Base-by-base conservation (phyloP, 1,284 basidiomycete species). In the Irpex sp. region DNA sequence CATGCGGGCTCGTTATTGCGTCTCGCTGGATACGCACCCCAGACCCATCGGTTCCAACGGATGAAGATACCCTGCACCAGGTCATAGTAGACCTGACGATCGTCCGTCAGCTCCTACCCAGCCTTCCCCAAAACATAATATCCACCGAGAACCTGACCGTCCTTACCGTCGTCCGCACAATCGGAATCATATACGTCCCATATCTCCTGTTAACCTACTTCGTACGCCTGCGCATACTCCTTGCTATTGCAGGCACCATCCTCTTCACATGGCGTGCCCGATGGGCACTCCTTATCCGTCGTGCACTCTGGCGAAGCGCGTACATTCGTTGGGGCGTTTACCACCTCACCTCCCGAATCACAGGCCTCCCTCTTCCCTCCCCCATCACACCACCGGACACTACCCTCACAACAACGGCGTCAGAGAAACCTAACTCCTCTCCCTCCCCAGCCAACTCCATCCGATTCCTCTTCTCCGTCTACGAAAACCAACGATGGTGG, bases 401-500 rank as follows among this genome's bases (percentile, higher is more conserved):
- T 3, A 69, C 77, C 0, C 66, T 76, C 11, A 66, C 61, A 11
- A 39, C 21, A 3, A 50, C 51, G 1, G 21, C 51, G 1, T 13
- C 53, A 1, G 36, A 37, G 13, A n/a, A 43, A 9, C 4, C 63
- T 15, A n/a, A 8, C 13, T 7, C 49, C 17, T 63, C 74, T 9
- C 58, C 68, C 13, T 9, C 49, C n/a, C 64, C 74, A 8, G 59
- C 68, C 59, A 55, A 76, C 66, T 59, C 75, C 54, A 59, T 93
- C 26, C 89, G 92, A 54, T 95, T 95, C 78, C 80, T 92, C 49
- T 95, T 95, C 72, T 93, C 90, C 43, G 77, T 97, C 35, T 91
- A 93, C 72, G 95, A 98, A 75, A 98, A 97, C 74, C 95, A 98
- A 78, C 85, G 95, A 4, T 98, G 95, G 96, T 93, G 91, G 91